A percentile compares a stretch with the other conserved stretches of the same genome.
Evolutionary conservation across 208 protist species (phyloP).

Genomic region (Herpetomonas tarakana): DNA sequence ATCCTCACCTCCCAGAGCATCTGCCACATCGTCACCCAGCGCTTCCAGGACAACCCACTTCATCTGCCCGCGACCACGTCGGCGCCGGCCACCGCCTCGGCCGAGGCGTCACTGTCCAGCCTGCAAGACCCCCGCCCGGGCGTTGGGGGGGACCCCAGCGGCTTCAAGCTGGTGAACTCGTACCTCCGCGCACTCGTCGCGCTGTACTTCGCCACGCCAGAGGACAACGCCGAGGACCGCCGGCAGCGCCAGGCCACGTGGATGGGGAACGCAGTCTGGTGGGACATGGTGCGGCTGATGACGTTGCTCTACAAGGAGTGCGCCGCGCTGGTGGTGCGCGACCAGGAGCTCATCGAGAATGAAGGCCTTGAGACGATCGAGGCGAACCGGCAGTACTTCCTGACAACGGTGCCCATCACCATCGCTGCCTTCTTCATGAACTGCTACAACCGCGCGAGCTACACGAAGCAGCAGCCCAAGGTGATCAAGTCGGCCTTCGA

Average conservation of each 20-base stretch:
- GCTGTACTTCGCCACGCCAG: constrained; percentile 54
- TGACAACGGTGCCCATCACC: constrained; percentile 40
- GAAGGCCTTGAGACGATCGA: constrained; percentile 34
- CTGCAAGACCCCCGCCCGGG: constrained; percentile 6
- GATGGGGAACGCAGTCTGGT: constrained; percentile 49
- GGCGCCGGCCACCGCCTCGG: not conserved
- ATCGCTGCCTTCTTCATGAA: constrained; percentile 53
- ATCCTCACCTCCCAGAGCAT: constrained; percentile 45
- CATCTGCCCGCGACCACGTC: not conserved
- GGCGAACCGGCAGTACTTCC: constrained; percentile 42
- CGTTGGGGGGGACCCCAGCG: constrained; percentile 2
- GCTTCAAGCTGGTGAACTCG: constrained; percentile 55
- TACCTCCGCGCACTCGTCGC: constrained; percentile 59
- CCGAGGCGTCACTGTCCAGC: not conserved
- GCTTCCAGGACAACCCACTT: constrained; percentile 12
- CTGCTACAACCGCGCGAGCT: constrained; percentile 49
- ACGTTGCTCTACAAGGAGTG: too few species aligned
- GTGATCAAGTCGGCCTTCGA: constrained; percentile 26
- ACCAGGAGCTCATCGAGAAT: constrained; percentile 26
- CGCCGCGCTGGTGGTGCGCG: constrained; percentile 13
- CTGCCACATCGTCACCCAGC: constrained; percentile 22
- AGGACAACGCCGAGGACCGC: constrained; percentile 43
- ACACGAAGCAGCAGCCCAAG: constrained; percentile 22
- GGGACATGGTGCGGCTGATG: constrained; percentile 44
- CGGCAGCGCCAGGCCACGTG: constrained; percentile 36